Evolutionary conservation across 2,329 filamentous ascomycete species (phyloP).

Genomic region (Simplicillium sp.): DNA sequence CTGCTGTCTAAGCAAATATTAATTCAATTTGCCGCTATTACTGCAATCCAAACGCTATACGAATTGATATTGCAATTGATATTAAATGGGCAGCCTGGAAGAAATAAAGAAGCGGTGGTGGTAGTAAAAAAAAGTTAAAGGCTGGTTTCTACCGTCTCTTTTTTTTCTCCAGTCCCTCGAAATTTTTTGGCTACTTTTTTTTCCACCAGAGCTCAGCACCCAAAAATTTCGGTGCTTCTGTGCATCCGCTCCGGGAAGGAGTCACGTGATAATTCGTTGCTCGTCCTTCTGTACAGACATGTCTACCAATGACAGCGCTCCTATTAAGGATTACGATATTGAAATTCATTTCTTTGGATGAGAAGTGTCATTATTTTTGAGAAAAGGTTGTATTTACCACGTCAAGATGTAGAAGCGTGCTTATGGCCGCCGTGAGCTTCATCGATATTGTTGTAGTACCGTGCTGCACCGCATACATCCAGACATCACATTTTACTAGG

Average conservation of each 20-base stretch:
- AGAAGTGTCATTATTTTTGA: too few relatives aligned
- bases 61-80: not conserved
- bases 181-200: not conserved
- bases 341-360: too few relatives aligned
- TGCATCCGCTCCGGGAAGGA: not conserved
- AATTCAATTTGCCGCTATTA: not conserved
- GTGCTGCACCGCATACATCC: too few relatives aligned
- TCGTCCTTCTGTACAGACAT: too few relatives aligned
- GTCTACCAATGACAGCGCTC: too few relatives aligned
- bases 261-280: not conserved
- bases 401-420: too few relatives aligned
- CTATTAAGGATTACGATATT: too few relatives aligned
- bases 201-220: not conserved
- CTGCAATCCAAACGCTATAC: not conserved
- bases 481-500: too few relatives aligned
- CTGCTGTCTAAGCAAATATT: not conserved
- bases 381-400: too few relatives aligned
- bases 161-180: not conserved
- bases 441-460: too few relatives aligned
- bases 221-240: not conserved
- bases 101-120: not conserved
- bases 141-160: not conserved
- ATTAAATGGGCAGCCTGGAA: not conserved
- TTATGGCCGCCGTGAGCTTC: too few relatives aligned
- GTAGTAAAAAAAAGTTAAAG: not conserved